A percentile compares a stretch with the other conserved stretches of the same genome.
These are phyloP conservation scores for Austroboletus olivaceoglutinosus DNA, from an alignment of 1,284 basidiomycete species.

Conservation along the genomic window DNA sequence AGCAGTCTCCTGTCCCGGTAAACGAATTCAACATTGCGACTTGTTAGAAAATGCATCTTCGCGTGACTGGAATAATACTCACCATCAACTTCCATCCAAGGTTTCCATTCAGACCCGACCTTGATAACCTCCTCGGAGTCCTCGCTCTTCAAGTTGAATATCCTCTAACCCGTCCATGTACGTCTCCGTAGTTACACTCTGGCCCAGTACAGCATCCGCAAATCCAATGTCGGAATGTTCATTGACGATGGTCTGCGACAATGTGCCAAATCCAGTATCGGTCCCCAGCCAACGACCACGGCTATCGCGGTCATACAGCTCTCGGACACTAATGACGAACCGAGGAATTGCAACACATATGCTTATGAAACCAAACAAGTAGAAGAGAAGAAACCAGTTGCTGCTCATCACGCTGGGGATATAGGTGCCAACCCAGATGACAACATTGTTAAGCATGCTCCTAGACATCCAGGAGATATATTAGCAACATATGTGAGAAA, in stretches of 20 bases:
- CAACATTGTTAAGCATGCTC: background rate
- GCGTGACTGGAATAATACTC: no score
- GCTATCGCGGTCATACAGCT: background rate
- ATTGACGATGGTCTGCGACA: background rate
- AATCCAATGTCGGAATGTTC: background rate
- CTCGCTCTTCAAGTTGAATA: background rate
- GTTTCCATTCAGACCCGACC: no score
- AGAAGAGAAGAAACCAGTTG: no score
- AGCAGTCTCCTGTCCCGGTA: no score
- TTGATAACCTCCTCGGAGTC: no score
- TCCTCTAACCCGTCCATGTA: background rate
- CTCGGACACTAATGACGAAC: background rate
- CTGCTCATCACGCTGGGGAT: background rate
- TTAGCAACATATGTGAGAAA: background rate
- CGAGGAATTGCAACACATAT: background rate
- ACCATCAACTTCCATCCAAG: no score
- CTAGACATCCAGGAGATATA: background rate
- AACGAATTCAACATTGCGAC: no score
- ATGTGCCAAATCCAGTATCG: background rate
- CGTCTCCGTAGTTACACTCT: background rate
- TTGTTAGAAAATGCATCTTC: no score
- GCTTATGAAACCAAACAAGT: no score
- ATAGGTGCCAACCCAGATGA: background rate
- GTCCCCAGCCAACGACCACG: background rate
- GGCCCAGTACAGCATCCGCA: background rate